Conservation (phyloP, 2,329 filamentous ascomycete genomes). For the Cladosporium sp. region DNA sequence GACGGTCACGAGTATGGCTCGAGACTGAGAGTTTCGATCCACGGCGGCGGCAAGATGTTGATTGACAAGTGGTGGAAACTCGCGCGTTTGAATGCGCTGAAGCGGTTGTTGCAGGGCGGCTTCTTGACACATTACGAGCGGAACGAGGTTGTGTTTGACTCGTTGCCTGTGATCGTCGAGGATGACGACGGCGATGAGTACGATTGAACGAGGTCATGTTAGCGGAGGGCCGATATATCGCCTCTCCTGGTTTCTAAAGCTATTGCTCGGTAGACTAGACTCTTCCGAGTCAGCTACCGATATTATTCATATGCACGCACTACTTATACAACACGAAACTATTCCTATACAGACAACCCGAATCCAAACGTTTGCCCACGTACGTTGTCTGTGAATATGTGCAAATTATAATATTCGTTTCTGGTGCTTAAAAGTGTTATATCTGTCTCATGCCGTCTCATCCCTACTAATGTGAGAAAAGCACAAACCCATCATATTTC, state of each 20-base stretch:
- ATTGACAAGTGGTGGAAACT: conserved; percentile 77
- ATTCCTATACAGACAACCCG: not conserved
- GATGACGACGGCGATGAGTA: conserved; percentile 22
- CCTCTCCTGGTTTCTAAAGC: not conserved
- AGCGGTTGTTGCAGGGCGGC: conserved; percentile 61
- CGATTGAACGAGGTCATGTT: not conserved
- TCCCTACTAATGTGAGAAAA: no score
- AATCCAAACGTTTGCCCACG: not conserved
- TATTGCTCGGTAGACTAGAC: not conserved
- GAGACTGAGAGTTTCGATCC: conserved; percentile 61
- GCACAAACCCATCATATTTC: no score
- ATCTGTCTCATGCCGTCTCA: not conserved
- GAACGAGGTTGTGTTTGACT: conserved; percentile 62
- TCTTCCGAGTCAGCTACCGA: not conserved
- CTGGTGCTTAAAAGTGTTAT: not conserved
- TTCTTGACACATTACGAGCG: conserved; percentile 64
- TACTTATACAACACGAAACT: not conserved
- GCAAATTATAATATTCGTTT: not conserved
- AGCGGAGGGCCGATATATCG: not conserved
- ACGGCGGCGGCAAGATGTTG: conserved; percentile 59
- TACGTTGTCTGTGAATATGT: not conserved
- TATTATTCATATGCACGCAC: not conserved
- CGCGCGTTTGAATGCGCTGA: conserved; percentile 61
- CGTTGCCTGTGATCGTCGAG: conserved; percentile 49
- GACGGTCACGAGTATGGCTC: conserved; percentile 63